Conservation (phyloP, 2,329 filamentous ascomycete species). For the Paradendryphiella salina region DNA sequence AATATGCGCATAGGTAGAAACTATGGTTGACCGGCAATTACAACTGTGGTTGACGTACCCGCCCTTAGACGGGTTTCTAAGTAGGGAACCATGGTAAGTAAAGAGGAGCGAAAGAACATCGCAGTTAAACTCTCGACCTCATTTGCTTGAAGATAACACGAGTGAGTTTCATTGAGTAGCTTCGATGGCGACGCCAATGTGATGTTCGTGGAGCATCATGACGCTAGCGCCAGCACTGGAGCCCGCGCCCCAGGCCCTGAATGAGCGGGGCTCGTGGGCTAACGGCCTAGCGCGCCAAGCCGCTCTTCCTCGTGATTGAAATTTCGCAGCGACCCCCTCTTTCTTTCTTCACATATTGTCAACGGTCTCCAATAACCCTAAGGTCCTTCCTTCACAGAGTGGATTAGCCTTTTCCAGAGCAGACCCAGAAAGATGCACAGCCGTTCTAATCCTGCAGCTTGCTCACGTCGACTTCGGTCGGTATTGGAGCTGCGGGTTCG, state of each 20-base stretch:
- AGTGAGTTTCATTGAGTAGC: not conserved
- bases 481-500: constrained; percentile 46
- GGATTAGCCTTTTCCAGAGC: constrained; percentile 37
- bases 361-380: constrained; percentile 33
- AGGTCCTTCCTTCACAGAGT: constrained; percentile 32
- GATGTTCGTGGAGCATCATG: not conserved
- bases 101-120: not conserved
- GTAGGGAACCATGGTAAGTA: not conserved
- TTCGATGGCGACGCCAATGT: not conserved
- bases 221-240: not conserved
- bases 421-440: constrained; percentile 45
- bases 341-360: constrained; percentile 39
- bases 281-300: constrained; percentile 12
- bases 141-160: not conserved
- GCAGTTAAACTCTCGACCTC: too few species aligned
- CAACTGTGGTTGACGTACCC: too few species aligned
- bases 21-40: too few species aligned
- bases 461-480: constrained; percentile 40
- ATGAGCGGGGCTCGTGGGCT: not conserved
- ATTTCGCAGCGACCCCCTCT: constrained; percentile 11
- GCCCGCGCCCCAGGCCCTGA: not conserved
- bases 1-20: too few species aligned
- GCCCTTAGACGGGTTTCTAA: too few species aligned
- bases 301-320: not conserved
- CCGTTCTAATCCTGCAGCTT: constrained; percentile 49